A percentile compares a stretch with the other conserved stretches of the same genome.
Evolutionary conservation across 768 basidiomycete genomes (phyloP).

Genomic region (Albatrellus ellisii): DNA sequence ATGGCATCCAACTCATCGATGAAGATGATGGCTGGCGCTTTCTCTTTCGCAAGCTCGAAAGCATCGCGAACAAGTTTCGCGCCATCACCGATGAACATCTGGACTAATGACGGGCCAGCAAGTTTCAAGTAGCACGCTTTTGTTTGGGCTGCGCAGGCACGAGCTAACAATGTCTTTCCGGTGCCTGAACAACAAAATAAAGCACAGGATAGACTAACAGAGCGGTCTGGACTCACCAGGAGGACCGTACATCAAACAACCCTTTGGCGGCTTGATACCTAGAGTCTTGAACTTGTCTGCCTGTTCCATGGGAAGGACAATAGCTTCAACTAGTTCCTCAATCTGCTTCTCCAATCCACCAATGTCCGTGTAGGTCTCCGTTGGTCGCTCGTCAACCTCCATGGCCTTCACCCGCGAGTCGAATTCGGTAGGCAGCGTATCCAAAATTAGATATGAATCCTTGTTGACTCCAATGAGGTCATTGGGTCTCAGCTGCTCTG

Average conservation of each 20-base stretch:
- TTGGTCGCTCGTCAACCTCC: constrained; percentile 98
- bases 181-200: constrained; percentile 39
- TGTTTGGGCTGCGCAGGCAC: constrained; percentile 96
- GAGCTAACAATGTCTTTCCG: constrained; percentile 93
- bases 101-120: constrained; percentile 93
- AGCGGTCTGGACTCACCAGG: constrained; percentile 46
- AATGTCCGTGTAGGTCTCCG: constrained; percentile 94
- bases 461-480: constrained; percentile 99
- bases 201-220: background rate
- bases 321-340: constrained; percentile 95
- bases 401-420: constrained; percentile 98
- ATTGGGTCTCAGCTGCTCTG: constrained; percentile 77
- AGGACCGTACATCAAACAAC: constrained; percentile 97
- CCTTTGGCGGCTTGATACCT: constrained; percentile 97
- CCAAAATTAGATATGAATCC: constrained; percentile 94
- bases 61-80: constrained; percentile 98
- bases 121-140: constrained; percentile 97
- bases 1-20: constrained; percentile 95
- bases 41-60: constrained; percentile 96
- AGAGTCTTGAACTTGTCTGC: constrained; percentile 96
- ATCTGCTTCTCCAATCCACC: constrained; percentile 99
- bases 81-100: constrained; percentile 99
- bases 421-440: constrained; percentile 92
- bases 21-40: constrained; percentile 97
- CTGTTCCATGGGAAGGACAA: constrained; percentile 97